Base-by-base conservation (phyloP, 2,329 filamentous ascomycete genomes). In the Botrytis tulipae region DNA sequence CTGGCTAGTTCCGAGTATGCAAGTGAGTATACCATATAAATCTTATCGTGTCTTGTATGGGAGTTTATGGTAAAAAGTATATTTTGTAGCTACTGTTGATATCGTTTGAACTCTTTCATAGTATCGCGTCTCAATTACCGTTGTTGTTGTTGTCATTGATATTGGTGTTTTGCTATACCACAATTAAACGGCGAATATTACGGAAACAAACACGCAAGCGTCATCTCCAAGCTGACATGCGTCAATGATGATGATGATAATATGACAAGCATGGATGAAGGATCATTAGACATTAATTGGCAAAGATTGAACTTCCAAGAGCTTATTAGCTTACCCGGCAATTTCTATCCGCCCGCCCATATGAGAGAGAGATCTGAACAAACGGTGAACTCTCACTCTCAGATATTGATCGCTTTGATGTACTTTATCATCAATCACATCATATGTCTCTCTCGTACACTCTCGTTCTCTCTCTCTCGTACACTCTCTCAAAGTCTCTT, bases 241-340 rank as follows among this genome's bases (percentile, higher is more conserved):
- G n/a, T 51, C 48, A 51, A 51, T 4, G 48, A 51, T 51, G 48
- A 51, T 51, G 8, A 18, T 9, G 48, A 18, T 9, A 3, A n/a
- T 54, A 63, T 44, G 62, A n/a, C 59, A 61, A 61, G 59, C 32
- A 62, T 62, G 60, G 60, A 62, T 62, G 25, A 29, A 54, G n/a
- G 51, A 54, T 54, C 0, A 14, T n/a, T 1, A 14, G 48, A 51
- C 12, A 51, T 51, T 14, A 9, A 51, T 25, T 51, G 46, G 46
- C 22, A 48, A 10, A 51, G 25, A 51, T 10, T n/a, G 25, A n/a
- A 51, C 51, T 54, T 54, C 51, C 51, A 54, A 54, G n/a, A 16
- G n/a, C 6, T 54, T 18, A 29, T 54, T 18, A 29, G 59, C 59
- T 7, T 61, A 7, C 59, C 59, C 32, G 59, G 35, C 35, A 61